phyloP scores from a whole-genome alignment of 2,329 filamentous ascomycete genomes.

The Fusarium chaquense region DNA sequence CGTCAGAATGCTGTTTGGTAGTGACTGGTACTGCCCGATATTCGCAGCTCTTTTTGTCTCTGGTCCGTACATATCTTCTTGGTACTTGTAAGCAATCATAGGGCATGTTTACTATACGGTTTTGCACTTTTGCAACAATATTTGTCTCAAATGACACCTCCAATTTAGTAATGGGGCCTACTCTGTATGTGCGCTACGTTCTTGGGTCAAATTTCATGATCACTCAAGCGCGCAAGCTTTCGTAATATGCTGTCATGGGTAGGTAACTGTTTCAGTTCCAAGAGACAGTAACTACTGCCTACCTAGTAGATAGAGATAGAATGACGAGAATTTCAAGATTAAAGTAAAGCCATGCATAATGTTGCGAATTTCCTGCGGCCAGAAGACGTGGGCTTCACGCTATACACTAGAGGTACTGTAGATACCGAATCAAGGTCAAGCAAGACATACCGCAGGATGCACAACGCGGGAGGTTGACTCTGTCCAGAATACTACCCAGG shows the following conservation, averaged over 20 bases:
- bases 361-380: not conserved
- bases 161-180: not conserved
- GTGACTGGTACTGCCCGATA: not conserved
- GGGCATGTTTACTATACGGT: not conserved
- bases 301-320: not conserved
- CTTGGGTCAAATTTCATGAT: not conserved
- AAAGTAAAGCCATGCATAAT: not conserved
- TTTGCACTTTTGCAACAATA: constrained; percentile 17
- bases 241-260: not conserved
- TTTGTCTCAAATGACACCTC: constrained; percentile 19
- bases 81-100: not conserved
- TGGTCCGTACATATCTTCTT: not conserved
- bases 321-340: not conserved
- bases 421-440: not conserved
- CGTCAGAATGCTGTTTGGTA: not conserved
- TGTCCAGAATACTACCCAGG: not conserved
- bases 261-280: no score
- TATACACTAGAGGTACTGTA: not conserved
- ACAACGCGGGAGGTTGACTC: not conserved
- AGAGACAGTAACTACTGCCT: not conserved
- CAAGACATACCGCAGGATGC: not conserved
- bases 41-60: not conserved
- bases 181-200: constrained; percentile 16
- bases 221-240: not conserved
- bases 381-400: not conserved